Percentiles rank a stretch among this genome's conserved stretches.
Evolutionary conservation across 805 yeast genomes (phyloP).

Genomic region (Metschnikowia shivogae): DNA sequence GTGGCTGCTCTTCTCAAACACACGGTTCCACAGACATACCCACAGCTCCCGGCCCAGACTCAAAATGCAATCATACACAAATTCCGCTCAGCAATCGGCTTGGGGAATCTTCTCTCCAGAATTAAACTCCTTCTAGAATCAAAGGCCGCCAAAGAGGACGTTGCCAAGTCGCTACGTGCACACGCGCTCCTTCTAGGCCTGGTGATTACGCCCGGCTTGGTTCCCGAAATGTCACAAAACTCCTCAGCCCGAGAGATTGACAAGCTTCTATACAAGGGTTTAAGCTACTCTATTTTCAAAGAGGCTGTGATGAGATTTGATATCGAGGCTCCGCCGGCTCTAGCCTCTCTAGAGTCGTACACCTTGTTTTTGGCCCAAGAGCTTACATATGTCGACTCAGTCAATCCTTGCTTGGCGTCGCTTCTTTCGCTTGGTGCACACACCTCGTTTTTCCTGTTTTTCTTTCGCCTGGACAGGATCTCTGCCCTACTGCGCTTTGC

Average conservation of each 20-base stretch:
- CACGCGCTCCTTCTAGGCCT: conserved; percentile 13
- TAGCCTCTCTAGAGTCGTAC: conserved; percentile 19
- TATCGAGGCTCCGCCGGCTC: conserved; percentile 12
- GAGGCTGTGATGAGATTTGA: conserved; percentile 19
- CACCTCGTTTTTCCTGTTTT: conserved; percentile 19
- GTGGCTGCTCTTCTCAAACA: conserved; percentile 25
- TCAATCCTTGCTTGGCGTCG: conserved; percentile 20
- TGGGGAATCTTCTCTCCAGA: conserved; percentile 27
- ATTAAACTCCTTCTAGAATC: conserved; percentile 8
- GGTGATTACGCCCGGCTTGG: conserved; percentile 18
- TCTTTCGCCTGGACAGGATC: conserved; percentile 16
- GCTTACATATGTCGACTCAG: conserved; percentile 15
- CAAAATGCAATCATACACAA: conserved; percentile 9
- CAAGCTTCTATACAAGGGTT: conserved; percentile 35
- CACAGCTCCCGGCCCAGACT: conserved; percentile 14
- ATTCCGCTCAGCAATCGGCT: conserved; percentile 26
- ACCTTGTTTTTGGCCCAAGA: conserved; percentile 18
- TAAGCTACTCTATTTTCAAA: conserved; percentile 21
- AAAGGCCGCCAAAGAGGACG: conserved; percentile 11
- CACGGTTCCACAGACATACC: conserved; percentile 33
- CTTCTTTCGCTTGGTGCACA: conserved; percentile 21
- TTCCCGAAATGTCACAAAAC: conserved; percentile 6
- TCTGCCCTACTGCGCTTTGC: neutral
- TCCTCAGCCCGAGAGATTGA: conserved; percentile 28
- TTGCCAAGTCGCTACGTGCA: conserved; percentile 5